These are phyloP conservation scores for Xylogone sp. DNA, from an alignment of 2,329 filamentous ascomycete species.

Conservation along the genomic window DNA sequence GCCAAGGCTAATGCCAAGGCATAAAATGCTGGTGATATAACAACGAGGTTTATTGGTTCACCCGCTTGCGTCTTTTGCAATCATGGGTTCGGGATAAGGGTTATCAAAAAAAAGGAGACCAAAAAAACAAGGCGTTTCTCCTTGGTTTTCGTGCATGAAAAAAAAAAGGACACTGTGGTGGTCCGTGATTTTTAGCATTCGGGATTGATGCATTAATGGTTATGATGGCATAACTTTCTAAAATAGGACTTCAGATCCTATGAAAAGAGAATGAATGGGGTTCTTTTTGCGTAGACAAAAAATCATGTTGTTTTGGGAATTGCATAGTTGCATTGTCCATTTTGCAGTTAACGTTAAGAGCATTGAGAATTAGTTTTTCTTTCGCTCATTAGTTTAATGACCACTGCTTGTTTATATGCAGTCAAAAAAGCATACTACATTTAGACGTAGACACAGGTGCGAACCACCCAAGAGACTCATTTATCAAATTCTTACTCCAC, in stretches of 20 bases:
- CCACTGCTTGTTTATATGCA: too few relatives aligned
- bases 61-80: too few relatives aligned
- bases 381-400: too few relatives aligned
- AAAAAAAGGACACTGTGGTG: background rate
- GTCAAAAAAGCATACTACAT: too few relatives aligned
- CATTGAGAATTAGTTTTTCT: too few relatives aligned
- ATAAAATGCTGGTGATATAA: background rate
- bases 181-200: background rate
- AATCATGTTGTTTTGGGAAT: background rate
- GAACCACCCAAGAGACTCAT: background rate
- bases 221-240: background rate
- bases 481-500: too few relatives aligned
- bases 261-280: background rate
- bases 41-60: background rate
- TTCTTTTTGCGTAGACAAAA: background rate
- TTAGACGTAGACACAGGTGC: background rate
- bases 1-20: conserved; percentile 35
- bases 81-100: too few relatives aligned
- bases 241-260: background rate
- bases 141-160: background rate
- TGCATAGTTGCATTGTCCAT: background rate
- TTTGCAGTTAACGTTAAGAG: too few relatives aligned
- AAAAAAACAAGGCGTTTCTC: background rate
- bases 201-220: background rate
- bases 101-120: background rate